Evolutionary conservation across 768 basidiomycete genomes (phyloP), one percentile per base, ranked within the genome.

Genomic region (Leccinellum albellum): DNA sequence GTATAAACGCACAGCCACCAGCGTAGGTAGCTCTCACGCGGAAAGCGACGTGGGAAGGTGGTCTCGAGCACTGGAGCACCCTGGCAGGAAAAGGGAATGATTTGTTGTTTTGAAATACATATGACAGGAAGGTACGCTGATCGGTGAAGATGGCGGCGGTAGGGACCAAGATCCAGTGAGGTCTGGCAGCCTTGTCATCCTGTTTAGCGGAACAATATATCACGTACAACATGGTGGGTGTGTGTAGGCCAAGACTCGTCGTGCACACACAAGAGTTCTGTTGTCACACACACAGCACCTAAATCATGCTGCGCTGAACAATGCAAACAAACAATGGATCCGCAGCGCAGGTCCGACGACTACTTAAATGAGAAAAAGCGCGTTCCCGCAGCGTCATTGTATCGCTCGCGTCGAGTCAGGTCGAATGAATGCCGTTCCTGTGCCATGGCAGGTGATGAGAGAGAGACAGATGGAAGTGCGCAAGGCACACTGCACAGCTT

Each of bases 71-170:
- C 12, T 6, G 40, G 28, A 28, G 28, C 29, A 9, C 29, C 49
- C 46, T 6, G n/a, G 12, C 15, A 26, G n/a, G 13, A 17, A 17
- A 17, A 15, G 12, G 12, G 4, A 51, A n/a, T n/a, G 29, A 21
- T n/a, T 23, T n/a, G 10, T 20, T 44, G 13, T 20, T 21, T 44
- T 44, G 52, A 51, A 51, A 17, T 31, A 17, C 7, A 3, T 12
- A n/a, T 15, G 35, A 57, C 46, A 48, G 56, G 55, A 57, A 40
- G 29, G 28, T 20, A 23, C 35, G n/a, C 55, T 28, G 55, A 35
- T 35, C 12, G n/a, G 35, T 45, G 24, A 46, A 31, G 20, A 14
- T 29, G 26, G 28, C 37, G 14, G 29, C 6, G 28, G 28, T 29
- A 10, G 44, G 31, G 28, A 54, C 44, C 26, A 31, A n/a, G 35